Base-by-base conservation (phyloP, 1,284 basidiomycete species). In the Ustilago hordei region DNA sequence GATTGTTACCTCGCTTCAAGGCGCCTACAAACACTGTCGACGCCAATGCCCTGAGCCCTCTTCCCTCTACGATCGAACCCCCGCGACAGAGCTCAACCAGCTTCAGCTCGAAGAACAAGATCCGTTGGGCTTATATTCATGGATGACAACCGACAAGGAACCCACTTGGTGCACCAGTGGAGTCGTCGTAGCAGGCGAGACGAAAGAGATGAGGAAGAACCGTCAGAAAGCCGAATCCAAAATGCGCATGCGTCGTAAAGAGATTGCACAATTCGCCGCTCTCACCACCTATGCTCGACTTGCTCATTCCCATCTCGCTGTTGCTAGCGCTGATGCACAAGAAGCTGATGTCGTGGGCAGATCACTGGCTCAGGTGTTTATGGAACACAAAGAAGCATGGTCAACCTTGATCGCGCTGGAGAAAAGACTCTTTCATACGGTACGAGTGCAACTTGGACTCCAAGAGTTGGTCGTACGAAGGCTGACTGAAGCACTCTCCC, bases 121-220 rank as follows among this genome's bases (percentile, higher is more conserved):
- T 23, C 28, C 17, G 2, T 19, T 57, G n/a, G 45, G 28, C 4
- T 13, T 55, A 9, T 52, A 54, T 3, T 19, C 41, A 15, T 58
- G 38, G 43, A 34, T 43, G 36, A 36, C 19, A 13, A n/a, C 28
- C 12, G 58, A 66, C 3, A 36, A 4, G 35, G 60, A 59, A 12
- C 23, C 56, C 4, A 8, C 17, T 12, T 50, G 50, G 8, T 48
- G 38, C 2, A 41, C 43, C 17, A 28, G 11, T 9, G 52, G 41
- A n/a, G 17, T 54, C 8, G 53, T 64, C 6, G 28, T 64, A 2
- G 43, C 57, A 2, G 61, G 68, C 23, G 68, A 69, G 54, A 69
- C 68, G 2, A 64, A 60, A 23, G 68, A 69, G 58, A 64, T 60
- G 68, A 54, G 68, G 17, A 69, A 69, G 35, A 69, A 69, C 52